Conservation (phyloP, 2,329 filamentous ascomycete species). For the Clonostachys rosea region DNA sequence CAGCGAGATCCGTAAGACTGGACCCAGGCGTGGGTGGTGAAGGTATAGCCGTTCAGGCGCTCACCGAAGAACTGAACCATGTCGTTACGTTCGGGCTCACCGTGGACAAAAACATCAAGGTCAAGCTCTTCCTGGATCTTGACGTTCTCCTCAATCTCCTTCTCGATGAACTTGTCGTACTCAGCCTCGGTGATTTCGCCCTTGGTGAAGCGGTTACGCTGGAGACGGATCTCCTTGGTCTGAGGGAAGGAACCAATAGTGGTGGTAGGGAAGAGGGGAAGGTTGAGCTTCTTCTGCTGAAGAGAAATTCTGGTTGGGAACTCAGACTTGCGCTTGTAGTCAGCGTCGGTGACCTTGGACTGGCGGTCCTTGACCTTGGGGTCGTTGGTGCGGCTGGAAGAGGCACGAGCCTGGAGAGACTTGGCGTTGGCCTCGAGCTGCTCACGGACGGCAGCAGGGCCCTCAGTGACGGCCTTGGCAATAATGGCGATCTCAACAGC, state of each 20-base stretch:
- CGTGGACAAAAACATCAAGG: slow-evolving; percentile 96
- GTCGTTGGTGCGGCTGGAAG: slow-evolving; percentile 94
- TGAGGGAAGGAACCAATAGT: slow-evolving; percentile 99
- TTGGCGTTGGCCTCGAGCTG: slow-evolving; percentile 96
- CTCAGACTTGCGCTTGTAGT: slow-evolving; percentile 89
- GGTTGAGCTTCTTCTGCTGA: slow-evolving; percentile 88
- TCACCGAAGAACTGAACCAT: slow-evolving; percentile 99
- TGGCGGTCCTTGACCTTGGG: slow-evolving; percentile 96
- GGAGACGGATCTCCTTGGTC: slow-evolving; percentile 96
- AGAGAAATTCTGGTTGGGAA: slow-evolving; percentile 82
- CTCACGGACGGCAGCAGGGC: slow-evolving; percentile 78
- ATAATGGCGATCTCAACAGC: slow-evolving; percentile 84
- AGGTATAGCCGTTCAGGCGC: slow-evolving; percentile 92
- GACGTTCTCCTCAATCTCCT: slow-evolving; percentile 94
- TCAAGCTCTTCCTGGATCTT: slow-evolving; percentile 97
- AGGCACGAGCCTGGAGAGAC: slow-evolving; percentile 85
- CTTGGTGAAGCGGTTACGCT: slow-evolving; percentile 99
- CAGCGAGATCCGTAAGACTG: slow-evolving; percentile 98
- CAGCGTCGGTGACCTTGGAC: slow-evolving; percentile 73
- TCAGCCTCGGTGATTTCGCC: slow-evolving; percentile 86
- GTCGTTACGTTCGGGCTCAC: slow-evolving; percentile 99
- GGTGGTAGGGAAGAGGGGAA: slow-evolving; percentile 97
- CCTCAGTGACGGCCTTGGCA: slow-evolving; percentile 94
- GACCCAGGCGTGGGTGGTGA: slow-evolving; percentile 99
- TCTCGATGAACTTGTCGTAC: slow-evolving; percentile 99